Base-by-base conservation (phyloP, 305 asterid genomes). In the Rubia balearica region DNA sequence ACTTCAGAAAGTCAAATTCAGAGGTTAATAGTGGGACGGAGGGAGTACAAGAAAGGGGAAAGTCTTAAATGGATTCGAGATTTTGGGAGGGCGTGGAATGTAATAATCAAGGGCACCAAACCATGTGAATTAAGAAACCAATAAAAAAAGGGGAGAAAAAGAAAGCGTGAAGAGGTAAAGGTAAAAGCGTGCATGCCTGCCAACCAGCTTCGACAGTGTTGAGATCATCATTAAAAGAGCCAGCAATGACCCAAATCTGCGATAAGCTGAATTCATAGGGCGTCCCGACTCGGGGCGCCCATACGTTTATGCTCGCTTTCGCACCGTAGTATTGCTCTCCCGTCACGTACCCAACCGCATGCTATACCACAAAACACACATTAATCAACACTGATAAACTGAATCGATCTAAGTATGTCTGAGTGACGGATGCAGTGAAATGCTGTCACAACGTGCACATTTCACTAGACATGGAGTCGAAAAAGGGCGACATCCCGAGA, bases 121-220 rank as follows among this genome's bases (percentile, higher is more conserved):
- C 59, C 59, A 51, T 51, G 59, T 51, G 59, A 17, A 71, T 66
- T 73, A 11, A 22, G 24, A 8, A 12, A 13, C 17, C 19, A 42
- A 22, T 36, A 11, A 13, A 46, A 57, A 36, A 49, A 7, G 5
- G 38, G 40, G 1, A 11, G 6, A 8, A 19, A 60, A 36, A 51
- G 59, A 51, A 51, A 51, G 59, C 59, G 59, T 51, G 59, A 7
- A 51, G 22, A n/a, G 59, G 9, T 48, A 11, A 3, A 17, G 10
- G 43, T 30, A 38, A 63, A 63, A 43, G 57, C 16, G 48, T 38
- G 75, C 87, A 33, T 85, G 77, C 98, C 92, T 95, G 99, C 99
- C 99, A 95, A 57, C 99, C 99, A 74, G 97, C 99, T 87, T 95
- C 99, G 67, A 95, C 90, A 76, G 99, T 95, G 85, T 95, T 95